Conservation (phyloP, 2,329 filamentous ascomycete genomes). For the Phyllosticta ampelicida region DNA sequence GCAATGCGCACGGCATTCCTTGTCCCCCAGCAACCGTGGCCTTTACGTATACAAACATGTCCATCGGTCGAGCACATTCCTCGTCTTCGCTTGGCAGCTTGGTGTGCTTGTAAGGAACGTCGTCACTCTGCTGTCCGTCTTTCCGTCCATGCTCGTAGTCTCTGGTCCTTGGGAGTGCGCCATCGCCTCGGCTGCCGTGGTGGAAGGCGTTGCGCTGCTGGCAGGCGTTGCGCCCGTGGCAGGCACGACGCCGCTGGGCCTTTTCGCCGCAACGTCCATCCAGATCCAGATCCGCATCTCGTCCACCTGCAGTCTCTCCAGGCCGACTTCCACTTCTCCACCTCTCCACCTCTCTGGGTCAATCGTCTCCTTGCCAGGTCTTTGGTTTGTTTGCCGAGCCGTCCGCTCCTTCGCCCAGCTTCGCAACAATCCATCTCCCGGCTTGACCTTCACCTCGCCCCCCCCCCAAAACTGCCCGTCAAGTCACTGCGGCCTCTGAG, state of each 20-base stretch:
- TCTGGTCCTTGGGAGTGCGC: not conserved
- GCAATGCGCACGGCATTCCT: constrained; percentile 1
- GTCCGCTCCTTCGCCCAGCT: constrained; percentile 7
- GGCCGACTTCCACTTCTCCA: not conserved
- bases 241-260: not conserved
- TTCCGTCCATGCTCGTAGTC: not conserved
- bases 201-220: not conserved
- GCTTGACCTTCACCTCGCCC: not conserved
- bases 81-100: constrained; percentile 4
- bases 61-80: constrained; percentile 5
- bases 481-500: not conserved
- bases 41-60: constrained; percentile 5
- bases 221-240: not conserved
- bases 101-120: not conserved
- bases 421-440: not conserved
- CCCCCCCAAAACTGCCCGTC: not conserved
- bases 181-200: not conserved
- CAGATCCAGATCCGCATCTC: not conserved
- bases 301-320: not conserved
- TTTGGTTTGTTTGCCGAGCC: constrained; percentile 12
- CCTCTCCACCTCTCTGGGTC: not conserved
- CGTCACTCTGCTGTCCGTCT: not conserved
- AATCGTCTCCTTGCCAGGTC: constrained; percentile 4
- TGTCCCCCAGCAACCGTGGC: not conserved
- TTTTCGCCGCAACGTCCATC: not conserved